Conservation (phyloP, 345 rosid genomes). For the Aethionema arabicum region DNA sequence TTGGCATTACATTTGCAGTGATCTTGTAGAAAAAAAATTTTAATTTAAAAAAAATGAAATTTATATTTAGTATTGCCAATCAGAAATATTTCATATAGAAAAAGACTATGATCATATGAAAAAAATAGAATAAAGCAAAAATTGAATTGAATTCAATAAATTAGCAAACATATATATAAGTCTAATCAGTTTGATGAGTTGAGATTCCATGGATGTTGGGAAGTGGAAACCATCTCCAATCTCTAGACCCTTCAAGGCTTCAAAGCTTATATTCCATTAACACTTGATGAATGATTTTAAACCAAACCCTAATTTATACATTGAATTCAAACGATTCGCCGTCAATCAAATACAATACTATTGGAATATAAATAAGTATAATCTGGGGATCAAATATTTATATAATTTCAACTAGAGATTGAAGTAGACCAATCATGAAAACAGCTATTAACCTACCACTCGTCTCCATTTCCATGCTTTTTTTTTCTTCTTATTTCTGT, state of each 20-base stretch:
- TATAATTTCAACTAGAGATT: neutral
- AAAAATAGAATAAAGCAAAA: conserved; percentile 21
- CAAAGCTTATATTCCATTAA: conserved; percentile 26
- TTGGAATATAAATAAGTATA: neutral
- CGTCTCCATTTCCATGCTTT: no score
- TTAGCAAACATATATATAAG: conserved; percentile 21
- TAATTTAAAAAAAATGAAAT: no score
- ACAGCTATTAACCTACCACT: no score
- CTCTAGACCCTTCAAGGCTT: conserved; percentile 24
- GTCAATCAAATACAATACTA: neutral
- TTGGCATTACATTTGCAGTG: no score
- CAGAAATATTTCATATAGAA: no score
- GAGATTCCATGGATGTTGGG: conserved; percentile 31
- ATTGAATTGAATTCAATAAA: neutral
- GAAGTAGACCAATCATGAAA: no score
- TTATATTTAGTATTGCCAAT: no score
- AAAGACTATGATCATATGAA: no score
- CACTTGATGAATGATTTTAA: neutral
- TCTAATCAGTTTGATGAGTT: conserved; percentile 27
- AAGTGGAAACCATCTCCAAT: neutral
- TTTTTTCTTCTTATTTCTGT: no score
- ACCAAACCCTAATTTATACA: neutral
- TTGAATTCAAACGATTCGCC: neutral
- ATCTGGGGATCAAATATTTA: neutral
- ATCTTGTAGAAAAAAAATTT: no score